These are phyloP conservation scores for Aureobasidium namibiae DNA, from an alignment of 2,329 filamentous ascomycete genomes.

Conservation along the genomic window DNA sequence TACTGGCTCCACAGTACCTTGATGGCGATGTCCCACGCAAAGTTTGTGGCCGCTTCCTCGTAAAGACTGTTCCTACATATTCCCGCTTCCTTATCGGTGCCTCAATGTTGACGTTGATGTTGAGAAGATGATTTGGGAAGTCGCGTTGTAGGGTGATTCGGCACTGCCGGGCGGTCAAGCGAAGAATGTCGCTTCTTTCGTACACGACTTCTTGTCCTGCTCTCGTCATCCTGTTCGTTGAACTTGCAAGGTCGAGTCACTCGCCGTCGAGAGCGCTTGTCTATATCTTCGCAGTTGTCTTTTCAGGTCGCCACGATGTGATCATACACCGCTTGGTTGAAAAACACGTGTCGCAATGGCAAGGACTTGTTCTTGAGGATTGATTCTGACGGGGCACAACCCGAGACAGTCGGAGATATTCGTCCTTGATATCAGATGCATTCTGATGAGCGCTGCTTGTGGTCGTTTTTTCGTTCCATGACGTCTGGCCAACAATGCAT, in stretches of 20 bases:
- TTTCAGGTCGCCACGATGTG: too few relatives aligned
- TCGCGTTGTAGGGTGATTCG: not conserved
- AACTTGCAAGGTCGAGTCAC: not conserved
- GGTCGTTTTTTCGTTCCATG: too few relatives aligned
- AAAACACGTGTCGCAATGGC: not conserved
- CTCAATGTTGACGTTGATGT: not conserved
- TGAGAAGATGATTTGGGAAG: not conserved
- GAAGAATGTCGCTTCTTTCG: not conserved
- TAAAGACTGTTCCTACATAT: not conserved
- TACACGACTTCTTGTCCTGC: not conserved
- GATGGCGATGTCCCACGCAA: not conserved
- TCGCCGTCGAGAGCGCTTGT: not conserved
- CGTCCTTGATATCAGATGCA: too few relatives aligned
- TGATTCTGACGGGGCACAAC: not conserved
- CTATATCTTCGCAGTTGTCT: not conserved
- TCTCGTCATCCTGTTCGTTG: too few relatives aligned
- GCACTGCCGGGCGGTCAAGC: conserved; percentile 5
- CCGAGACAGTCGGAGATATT: not conserved
- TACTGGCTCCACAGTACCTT: conserved; percentile 1
- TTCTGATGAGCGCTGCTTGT: too few relatives aligned
- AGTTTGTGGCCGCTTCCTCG: not conserved
- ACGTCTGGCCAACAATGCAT: too few relatives aligned
- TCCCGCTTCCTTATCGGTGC: not conserved
- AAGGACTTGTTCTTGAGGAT: not conserved
- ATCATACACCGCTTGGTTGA: too few relatives aligned